These are phyloP conservation scores for Colletotrichum tofieldiae DNA, from an alignment of 2,329 filamentous ascomycete genomes.

Conservation along the genomic window DNA sequence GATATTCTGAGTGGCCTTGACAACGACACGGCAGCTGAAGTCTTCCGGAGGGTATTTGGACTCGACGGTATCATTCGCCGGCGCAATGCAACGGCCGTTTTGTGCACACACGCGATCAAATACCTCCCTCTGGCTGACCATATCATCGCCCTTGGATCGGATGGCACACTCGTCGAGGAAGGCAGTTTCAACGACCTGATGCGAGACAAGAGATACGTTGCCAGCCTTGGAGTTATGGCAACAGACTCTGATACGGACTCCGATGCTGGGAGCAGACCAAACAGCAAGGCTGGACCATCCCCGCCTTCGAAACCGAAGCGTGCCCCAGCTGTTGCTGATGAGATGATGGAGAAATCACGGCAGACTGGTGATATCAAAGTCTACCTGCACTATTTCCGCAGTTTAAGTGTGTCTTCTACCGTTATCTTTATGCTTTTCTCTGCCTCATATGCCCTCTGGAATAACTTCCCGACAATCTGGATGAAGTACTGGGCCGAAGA, in stretches of 20 bases:
- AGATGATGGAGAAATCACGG: constrained; percentile 39
- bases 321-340: constrained; percentile 8
- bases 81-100: constrained; percentile 28
- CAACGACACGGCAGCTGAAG: constrained; percentile 53
- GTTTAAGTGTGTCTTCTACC: constrained; percentile 9
- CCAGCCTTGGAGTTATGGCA: constrained; percentile 48
- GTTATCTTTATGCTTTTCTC: constrained; percentile 10
- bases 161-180: constrained; percentile 62
- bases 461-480: constrained; percentile 49
- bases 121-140: constrained; percentile 59
- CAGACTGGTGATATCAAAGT: constrained; percentile 45
- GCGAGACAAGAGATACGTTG: constrained; percentile 51
- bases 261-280: background rate
- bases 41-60: constrained; percentile 54
- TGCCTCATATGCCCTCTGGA: constrained; percentile 38
- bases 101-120: constrained; percentile 52
- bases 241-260: constrained; percentile 41
- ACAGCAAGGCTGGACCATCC: background rate
- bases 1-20: constrained; percentile 54
- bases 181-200: constrained; percentile 53
- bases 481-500: constrained; percentile 52
- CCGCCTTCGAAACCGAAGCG: constrained; percentile 16
- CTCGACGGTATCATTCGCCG: constrained; percentile 46
- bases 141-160: constrained; percentile 61
- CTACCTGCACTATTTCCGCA: constrained; percentile 47